Evolutionary conservation across 768 basidiomycete species (phyloP).

Genomic region (Suillus subalutaceus): DNA sequence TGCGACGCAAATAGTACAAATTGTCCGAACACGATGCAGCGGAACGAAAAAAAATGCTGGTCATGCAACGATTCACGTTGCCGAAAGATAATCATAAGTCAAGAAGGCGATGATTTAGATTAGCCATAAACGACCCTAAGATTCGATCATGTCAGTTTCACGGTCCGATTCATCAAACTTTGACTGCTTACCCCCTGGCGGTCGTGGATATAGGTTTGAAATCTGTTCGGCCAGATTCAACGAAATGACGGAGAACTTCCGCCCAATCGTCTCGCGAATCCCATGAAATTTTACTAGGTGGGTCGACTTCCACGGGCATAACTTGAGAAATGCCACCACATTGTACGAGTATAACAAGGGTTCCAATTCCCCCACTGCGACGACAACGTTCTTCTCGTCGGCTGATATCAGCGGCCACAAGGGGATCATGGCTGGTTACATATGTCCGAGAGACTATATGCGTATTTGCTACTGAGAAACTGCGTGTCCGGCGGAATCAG

Average conservation of each 20-base stretch:
- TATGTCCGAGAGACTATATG: slow-evolving; percentile 73
- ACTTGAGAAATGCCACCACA: slow-evolving; percentile 78
- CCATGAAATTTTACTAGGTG: slow-evolving; percentile 77
- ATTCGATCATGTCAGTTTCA: slow-evolving; percentile 15
- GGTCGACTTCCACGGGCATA: slow-evolving; percentile 86
- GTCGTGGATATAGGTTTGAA: slow-evolving; percentile 86
- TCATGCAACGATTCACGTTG: slow-evolving; percentile 35
- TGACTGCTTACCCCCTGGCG: slow-evolving; percentile 60
- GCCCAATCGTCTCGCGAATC: slow-evolving; percentile 76
- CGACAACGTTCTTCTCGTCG: slow-evolving; percentile 82
- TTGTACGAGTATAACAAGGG: slow-evolving; percentile 74
- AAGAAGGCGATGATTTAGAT: slow-evolving; percentile 14
- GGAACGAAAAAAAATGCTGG: slow-evolving; percentile 14
- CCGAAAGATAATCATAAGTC: slow-evolving; percentile 17
- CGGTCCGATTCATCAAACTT: slow-evolving; percentile 3
- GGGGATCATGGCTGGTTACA: slow-evolving; percentile 65
- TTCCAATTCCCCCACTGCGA: slow-evolving; percentile 73
- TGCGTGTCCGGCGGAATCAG: slow-evolving; percentile 34
- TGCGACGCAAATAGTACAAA: slow-evolving; percentile 24
- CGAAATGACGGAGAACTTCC: slow-evolving; percentile 68
- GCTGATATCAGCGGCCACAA: slow-evolving; percentile 75
- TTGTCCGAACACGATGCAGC: slow-evolving; percentile 29
- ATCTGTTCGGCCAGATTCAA: slow-evolving; percentile 71
- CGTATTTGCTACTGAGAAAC: slow-evolving; percentile 69
- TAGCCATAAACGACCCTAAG: slow-evolving; percentile 48